Base-by-base conservation (phyloP, 2,329 filamentous ascomycete species). In the Echinosphaeria canescens region DNA sequence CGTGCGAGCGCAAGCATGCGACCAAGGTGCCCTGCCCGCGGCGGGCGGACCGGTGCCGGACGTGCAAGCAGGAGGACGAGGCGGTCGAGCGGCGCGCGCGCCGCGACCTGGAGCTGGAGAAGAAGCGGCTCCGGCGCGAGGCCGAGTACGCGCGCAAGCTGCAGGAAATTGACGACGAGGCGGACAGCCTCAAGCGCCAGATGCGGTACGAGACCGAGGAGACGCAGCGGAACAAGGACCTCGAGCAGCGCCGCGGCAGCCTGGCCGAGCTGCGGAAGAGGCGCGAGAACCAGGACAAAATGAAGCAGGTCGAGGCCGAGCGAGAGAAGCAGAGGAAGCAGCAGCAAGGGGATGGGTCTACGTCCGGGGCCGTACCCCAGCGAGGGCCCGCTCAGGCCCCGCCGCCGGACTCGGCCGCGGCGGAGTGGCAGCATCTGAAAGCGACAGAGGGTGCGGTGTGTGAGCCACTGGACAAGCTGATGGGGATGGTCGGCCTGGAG, bases 401-500 rank as follows among this genome's bases (percentile, higher is more conserved):
- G 4, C n/a, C 27, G 16, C 30, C 34, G 4, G 29, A 33, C 22
- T 32, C 37, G 16, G 53, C 63, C 0, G 42, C 44, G 1, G 44
- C 48, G 2, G 66, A 78, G 12, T 81, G 74, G 75, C 46, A 70
- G 10, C 39, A 49, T 1, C 54, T 70, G 35, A 80, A 80, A 38
- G 26, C 46, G 2, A 38, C 43, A 1, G 57, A 70, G 17, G 51
- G 51, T 1, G 55, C 58, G 0, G 35, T 37, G 1, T 76, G 65
- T 33, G 37, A 43, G 1, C 50, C 59, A 0, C 37, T 82, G 1
- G 73, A 82, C 31, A 39, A 50, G 0, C 38, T 84, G 7, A 80
- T 82, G 67, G 44, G 41, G 0, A 70, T 82, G 64, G 66, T 74
- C 23, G 75, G 76, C 0, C 50, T 84, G 0, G 75, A 81, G 35